Conservation (phyloP, 192 early-diverging fungal genomes). For the Linnemannia elongata region DNA sequence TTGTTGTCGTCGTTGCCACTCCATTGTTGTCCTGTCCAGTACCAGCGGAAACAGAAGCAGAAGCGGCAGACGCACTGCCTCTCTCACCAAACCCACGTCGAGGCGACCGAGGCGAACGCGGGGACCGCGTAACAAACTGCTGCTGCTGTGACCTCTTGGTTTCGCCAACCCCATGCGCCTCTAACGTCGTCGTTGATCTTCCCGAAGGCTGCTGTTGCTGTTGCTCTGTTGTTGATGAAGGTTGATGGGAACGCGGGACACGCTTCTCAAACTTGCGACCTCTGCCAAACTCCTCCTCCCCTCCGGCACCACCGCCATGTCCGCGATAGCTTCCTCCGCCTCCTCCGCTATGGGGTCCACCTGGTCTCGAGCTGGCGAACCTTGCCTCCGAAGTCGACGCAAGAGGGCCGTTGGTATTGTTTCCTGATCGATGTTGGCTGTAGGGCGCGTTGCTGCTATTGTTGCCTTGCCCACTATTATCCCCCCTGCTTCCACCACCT, state of each 20-base stretch:
- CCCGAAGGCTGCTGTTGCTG: background rate
- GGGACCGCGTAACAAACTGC: conserved; percentile 7
- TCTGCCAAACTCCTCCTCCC: conserved; percentile 3
- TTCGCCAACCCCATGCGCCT: conserved; percentile 18
- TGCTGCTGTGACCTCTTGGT: background rate
- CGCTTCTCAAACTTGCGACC: background rate
- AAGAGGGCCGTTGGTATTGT: background rate
- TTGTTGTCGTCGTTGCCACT: background rate
- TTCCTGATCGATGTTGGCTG: background rate
- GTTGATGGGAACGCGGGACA: background rate
- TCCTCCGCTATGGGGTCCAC: background rate
- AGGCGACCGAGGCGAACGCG: conserved; percentile 36
- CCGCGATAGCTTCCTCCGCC: conserved; percentile 3
- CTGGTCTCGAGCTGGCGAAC: conserved; percentile 1
- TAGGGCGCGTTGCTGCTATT: background rate
- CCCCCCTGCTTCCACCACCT: background rate
- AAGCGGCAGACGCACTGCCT: background rate
- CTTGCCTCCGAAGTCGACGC: background rate
- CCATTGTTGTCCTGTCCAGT: background rate
- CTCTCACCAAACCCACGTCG: conserved; percentile 43
- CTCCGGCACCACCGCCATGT: background rate
- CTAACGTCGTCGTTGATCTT: conserved; percentile 7
- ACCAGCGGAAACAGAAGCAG: background rate
- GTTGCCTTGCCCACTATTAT: background rate
- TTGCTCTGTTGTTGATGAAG: background rate